Evolutionary conservation across 495 filamentous ascomycete genomes (phyloP).

Genomic region (Penicillium ucsense): DNA sequence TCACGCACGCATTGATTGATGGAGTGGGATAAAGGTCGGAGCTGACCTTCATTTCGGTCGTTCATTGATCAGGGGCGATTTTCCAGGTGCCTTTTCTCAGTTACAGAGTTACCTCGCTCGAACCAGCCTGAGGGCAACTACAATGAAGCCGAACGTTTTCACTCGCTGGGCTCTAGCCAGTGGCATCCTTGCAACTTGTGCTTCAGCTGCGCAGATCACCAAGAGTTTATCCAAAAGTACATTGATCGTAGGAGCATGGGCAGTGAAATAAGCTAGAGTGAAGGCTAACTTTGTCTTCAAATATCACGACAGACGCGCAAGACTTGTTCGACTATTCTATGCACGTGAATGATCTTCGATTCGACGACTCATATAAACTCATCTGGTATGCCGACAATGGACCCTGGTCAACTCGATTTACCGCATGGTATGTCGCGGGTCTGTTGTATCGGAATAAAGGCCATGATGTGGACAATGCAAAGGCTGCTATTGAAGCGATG

Average conservation of each 20-base stretch:
- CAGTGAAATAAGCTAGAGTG: background rate
- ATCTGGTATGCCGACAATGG: constrained; percentile 19
- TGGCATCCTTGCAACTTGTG: background rate
- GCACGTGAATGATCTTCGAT: constrained; percentile 18
- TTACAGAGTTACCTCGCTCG: too few relatives aligned
- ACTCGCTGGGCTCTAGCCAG: background rate
- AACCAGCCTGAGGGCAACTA: too few relatives aligned
- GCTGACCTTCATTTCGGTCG: too few relatives aligned
- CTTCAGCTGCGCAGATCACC: constrained; percentile 8
- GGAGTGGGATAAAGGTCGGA: too few relatives aligned
- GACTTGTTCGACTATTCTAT: constrained; percentile 21
- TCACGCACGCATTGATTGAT: too few relatives aligned
- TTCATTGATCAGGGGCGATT: too few relatives aligned
- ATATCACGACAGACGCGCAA: constrained; percentile 12
- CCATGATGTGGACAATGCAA: constrained; percentile 17
- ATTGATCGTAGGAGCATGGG: too few relatives aligned
- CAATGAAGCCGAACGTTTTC: background rate
- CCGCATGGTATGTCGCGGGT: constrained; percentile 22
- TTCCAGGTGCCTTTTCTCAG: too few relatives aligned
- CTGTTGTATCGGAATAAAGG: constrained; percentile 19
- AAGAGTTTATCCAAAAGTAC: constrained; percentile 6
- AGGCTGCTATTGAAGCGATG: constrained; percentile 19
- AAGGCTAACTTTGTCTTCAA: background rate
- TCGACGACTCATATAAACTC: constrained; percentile 22
- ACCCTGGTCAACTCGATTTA: constrained; percentile 23